A percentile compares a stretch with the other conserved stretches of the same genome.
phyloP scores from a whole-genome alignment of 176 grass and related monocot genomes.

The Pontederia crassipes region DNA sequence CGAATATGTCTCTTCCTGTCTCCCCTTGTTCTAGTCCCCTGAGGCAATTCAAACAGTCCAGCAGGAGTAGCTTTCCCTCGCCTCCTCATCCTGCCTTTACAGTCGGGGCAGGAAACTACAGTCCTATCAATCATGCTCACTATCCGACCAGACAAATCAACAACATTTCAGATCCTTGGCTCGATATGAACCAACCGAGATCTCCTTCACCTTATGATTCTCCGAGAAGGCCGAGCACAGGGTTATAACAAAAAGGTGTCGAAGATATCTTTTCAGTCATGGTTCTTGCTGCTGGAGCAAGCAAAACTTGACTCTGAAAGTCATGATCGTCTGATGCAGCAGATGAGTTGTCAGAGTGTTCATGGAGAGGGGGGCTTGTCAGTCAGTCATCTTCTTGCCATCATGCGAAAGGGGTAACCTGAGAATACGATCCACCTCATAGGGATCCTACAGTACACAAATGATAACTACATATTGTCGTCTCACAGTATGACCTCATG shows the following conservation, averaged over 20 bases:
- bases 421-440: too few relatives aligned
- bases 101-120: slow-evolving; percentile 63
- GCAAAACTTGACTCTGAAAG: background rate
- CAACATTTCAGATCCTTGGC: slow-evolving; percentile 34
- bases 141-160: slow-evolving; percentile 40
- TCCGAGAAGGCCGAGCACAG: slow-evolving; percentile 37
- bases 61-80: slow-evolving; percentile 74
- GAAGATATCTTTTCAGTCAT: background rate
- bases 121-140: slow-evolving; percentile 54
- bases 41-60: slow-evolving; percentile 51
- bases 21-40: slow-evolving; percentile 81
- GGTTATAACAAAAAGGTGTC: background rate
- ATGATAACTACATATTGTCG: too few relatives aligned
- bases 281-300: background rate
- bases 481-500: too few relatives aligned
- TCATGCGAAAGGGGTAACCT: too few relatives aligned
- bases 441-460: too few relatives aligned
- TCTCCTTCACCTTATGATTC: slow-evolving; percentile 36
- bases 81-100: slow-evolving; percentile 81
- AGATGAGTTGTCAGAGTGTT: background rate
- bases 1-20: slow-evolving; percentile 73
- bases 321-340: background rate
- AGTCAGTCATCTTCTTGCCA: too few relatives aligned
- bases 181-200: slow-evolving; percentile 31
- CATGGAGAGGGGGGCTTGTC: too few relatives aligned